These are phyloP conservation scores for Cymodocea nodosa DNA, from an alignment of 116 monocot genomes.

Conservation along the genomic window DNA sequence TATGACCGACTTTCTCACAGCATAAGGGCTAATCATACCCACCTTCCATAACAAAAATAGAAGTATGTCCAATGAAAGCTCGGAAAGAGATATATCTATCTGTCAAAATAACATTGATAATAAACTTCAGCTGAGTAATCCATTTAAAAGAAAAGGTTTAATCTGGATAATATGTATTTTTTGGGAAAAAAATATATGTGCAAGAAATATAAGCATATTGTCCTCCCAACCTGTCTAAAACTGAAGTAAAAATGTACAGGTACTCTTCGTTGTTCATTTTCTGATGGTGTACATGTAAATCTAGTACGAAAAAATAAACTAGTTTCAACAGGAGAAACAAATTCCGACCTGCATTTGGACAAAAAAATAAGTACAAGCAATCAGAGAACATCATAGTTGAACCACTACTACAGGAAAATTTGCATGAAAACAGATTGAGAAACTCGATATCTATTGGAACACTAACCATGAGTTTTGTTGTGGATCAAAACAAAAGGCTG, in stretches of 20 bases:
- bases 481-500: constrained; percentile 38
- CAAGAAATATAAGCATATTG: background rate
- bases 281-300: constrained; percentile 11
- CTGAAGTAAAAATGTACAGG: constrained; percentile 41
- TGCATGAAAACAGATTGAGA: background rate
- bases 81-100: constrained; percentile 53
- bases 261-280: constrained; percentile 18
- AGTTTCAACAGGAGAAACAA: constrained; percentile 47
- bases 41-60: constrained; percentile 59
- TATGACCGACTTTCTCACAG: constrained; percentile 42
- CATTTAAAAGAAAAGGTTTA: background rate
- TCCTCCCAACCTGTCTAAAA: constrained; percentile 43
- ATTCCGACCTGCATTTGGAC: constrained; percentile 47
- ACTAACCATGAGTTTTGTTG: constrained; percentile 50
- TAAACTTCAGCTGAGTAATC: background rate
- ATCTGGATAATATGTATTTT: too few species aligned
- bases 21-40: constrained; percentile 60
- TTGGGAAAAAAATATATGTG: background rate
- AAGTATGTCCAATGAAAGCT: constrained; percentile 61
- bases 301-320: constrained; percentile 42
- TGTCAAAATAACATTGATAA: constrained; percentile 18
- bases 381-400: background rate
- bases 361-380: constrained; percentile 2
- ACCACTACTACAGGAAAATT: background rate
- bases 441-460: background rate